Conservation (phyloP, 1,284 basidiomycete species). For the Sporisorium reilianum region DNA sequence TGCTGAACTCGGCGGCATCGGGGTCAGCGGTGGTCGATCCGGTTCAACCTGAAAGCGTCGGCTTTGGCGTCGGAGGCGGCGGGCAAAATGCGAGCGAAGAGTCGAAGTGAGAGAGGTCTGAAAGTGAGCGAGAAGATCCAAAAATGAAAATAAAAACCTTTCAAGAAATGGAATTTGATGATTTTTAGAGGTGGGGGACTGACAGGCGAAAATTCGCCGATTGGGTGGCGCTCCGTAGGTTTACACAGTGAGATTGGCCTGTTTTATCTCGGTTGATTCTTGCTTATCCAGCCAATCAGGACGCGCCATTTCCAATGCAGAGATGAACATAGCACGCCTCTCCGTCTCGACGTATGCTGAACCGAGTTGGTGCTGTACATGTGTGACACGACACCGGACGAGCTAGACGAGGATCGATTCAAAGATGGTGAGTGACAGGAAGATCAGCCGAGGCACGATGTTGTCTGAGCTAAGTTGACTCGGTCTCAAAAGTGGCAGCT, state of each 20-base stretch:
- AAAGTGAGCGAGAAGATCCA: neutral
- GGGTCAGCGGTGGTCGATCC: no score
- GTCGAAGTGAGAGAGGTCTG: no score
- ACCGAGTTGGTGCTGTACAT: no score
- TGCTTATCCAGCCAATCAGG: slow-evolving; percentile 38
- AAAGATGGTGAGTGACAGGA: neutral
- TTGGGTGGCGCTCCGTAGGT: neutral
- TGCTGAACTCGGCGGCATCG: no score
- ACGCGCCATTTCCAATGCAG: slow-evolving; percentile 6
- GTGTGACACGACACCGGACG: neutral
- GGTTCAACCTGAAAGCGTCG: no score
- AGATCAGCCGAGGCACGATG: neutral
- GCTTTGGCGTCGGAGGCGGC: neutral
- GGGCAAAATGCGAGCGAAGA: no score
- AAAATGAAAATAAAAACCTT: neutral
- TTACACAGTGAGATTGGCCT: neutral
- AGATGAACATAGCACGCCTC: no score
- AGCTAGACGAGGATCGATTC: neutral
- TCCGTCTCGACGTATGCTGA: no score
- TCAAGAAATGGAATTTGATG: neutral
- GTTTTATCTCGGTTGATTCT: slow-evolving; percentile 9
- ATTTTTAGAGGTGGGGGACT: neutral
- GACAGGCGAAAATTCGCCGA: slow-evolving; percentile 6
- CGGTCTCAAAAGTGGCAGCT: neutral
- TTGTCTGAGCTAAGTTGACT: no score